Base-by-base conservation (phyloP, 208 protist genomes). In the Blastocrithidia nonstop region DNA sequence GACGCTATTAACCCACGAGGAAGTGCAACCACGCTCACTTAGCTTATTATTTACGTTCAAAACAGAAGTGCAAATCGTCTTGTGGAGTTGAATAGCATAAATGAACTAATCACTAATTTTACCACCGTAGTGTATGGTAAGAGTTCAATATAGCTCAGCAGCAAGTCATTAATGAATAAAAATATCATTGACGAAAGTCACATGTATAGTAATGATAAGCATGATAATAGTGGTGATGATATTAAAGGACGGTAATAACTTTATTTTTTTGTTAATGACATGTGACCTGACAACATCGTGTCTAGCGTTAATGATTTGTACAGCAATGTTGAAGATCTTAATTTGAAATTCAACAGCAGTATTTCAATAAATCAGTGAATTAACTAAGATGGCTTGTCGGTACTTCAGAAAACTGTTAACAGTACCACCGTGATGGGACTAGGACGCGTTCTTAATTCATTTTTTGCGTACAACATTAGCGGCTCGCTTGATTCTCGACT, bases 401-500 rank as follows among this genome's bases (percentile, higher is more conserved):
- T 35, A 11, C 11, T n/a, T 11, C 29, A 35, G 29, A 11, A 35
- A n/a, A 35, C 11, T 11, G 29, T 35, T n/a, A 35, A 35, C 29
- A n/a, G n/a, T 11, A 35, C 29, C 11, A 35, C 29, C 11, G 11
- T n/a, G 29, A 35, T 35, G 29, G 29, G 11, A 35, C 29, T 35
- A 11, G n/a, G 11, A 11, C 11, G n/a, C 29, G n/a, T 11, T n/a
- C n/a, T 35, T n/a, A n/a, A 35, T n/a, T 35, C 29, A n/a, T 35
- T 15, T n/a, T 35, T 35, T 35, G 29, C 29, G 11, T 35, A 35
- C 29, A 35, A 35, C 29, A 35, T 35, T 35, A n/a, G n/a, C 29
- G 11, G n/a, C 29, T 15, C 29, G 11, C 29, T 35, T n/a, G 29
- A 35, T n/a, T n/a, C n/a, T n/a, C n/a, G n/a, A n/a, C n/a, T n/a